These are phyloP conservation scores for Bipolaris cookei DNA, from an alignment of 2,329 filamentous ascomycete genomes.

Conservation along the genomic window DNA sequence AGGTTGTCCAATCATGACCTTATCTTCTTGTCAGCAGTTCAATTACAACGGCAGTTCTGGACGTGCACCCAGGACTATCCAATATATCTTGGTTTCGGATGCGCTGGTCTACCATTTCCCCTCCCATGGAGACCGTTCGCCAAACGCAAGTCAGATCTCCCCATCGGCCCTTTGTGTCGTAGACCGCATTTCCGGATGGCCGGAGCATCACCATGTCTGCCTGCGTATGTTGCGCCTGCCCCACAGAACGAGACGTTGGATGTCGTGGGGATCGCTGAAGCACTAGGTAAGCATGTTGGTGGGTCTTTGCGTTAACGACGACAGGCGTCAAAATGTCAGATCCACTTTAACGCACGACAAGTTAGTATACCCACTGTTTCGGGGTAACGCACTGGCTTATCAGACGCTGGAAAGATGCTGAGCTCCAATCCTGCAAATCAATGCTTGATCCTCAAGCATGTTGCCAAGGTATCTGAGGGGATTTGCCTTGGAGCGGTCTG, in stretches of 20 bases:
- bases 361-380: neutral
- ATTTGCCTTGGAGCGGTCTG: constrained; percentile 7
- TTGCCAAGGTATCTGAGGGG: neutral
- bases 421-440: neutral
- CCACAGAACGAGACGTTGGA: constrained; percentile 11
- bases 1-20: neutral
- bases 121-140: no score
- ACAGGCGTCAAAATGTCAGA: constrained; percentile 1
- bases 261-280: neutral
- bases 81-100: neutral
- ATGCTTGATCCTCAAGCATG: neutral
- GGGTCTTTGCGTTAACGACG: constrained; percentile 1
- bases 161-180: constrained; percentile 6
- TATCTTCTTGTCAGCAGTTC: neutral
- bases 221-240: neutral
- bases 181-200: constrained; percentile 7
- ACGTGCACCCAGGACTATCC: neutral
- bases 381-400: constrained; percentile 1
- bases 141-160: neutral
- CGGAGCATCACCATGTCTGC: constrained; percentile 2
- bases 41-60: no score
- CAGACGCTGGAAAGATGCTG: neutral
- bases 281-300: constrained; percentile 4
- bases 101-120: neutral
- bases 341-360: neutral